Evolutionary conservation across 1,284 basidiomycete genomes (phyloP).

Genomic region (Wolfiporia cocos): DNA sequence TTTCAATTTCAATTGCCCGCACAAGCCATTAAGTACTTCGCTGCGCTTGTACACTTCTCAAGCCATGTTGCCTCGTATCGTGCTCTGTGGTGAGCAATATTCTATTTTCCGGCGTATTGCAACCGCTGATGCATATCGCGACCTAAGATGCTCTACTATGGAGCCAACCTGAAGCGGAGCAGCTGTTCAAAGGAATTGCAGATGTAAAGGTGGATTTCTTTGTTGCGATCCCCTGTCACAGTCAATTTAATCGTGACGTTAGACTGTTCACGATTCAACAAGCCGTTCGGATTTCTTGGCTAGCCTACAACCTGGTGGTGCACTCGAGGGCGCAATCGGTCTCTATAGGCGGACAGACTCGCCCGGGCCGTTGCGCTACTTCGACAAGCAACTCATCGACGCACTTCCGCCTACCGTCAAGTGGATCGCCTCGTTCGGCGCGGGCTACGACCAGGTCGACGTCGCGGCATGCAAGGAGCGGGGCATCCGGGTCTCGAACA

Average conservation of each 20-base stretch:
- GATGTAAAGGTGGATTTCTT: neutral
- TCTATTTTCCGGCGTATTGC: no score
- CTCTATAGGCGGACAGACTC: conserved; percentile 78
- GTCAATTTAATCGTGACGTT: neutral
- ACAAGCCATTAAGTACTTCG: no score
- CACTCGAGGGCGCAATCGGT: conserved; percentile 70
- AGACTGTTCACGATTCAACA: conserved; percentile 46
- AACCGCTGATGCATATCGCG: neutral
- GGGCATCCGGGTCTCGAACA: conserved; percentile 85
- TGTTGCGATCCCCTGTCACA: neutral
- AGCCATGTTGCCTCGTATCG: neutral
- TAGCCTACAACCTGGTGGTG: conserved; percentile 57
- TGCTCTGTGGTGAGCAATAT: neutral
- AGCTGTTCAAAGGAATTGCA: neutral
- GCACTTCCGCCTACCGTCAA: conserved; percentile 63
- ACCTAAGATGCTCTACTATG: neutral
- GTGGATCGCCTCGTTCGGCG: conserved; percentile 92
- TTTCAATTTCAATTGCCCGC: no score
- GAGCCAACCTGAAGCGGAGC: neutral
- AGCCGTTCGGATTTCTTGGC: conserved; percentile 68
- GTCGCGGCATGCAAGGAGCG: conserved; percentile 66
- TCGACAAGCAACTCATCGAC: conserved; percentile 74
- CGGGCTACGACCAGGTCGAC: conserved; percentile 87
- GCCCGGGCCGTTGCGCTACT: conserved; percentile 63
- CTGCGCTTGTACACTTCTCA: no score